Evolutionary conservation across 2,329 filamentous ascomycete genomes (phyloP), one percentile per base, ranked within the genome.

Genomic region (Trichophyton rubrum): DNA sequence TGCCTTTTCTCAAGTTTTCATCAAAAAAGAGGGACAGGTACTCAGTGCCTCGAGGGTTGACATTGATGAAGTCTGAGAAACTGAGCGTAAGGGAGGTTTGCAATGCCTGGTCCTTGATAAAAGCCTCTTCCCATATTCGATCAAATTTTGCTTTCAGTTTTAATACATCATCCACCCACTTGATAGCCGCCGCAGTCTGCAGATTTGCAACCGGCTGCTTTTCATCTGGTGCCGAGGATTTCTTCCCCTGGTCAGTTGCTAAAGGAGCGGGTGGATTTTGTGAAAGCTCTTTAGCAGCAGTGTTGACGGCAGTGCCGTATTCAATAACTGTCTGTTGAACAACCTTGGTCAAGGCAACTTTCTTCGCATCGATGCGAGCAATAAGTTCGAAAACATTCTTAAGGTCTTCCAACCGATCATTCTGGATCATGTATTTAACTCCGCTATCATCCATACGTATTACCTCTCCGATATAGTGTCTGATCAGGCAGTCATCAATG

Each of bases 21-120:
- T 99, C 93, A 62, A 99, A 95, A 74, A 95, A 99, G 0, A 99
- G 80, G 0, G 93, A 99, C 4, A 97, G 87, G 70, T 90, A 96
- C 70, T 99, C 93, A 1, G 92, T 89, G 67, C 88, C 87, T 64
- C 91, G 85, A 13, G 78, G 73, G 69, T 96, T 96, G n/a, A 85
- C 75, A 71, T 96, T 97, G 79, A 99, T 96, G 68, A 97, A 95
- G 15, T 95, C 87, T 0, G 88, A 82, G 67, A 96, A 96, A 69
- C 90, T 95, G 69, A 86, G 86, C 1, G 89, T 91, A 27, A 97
- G 79, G 0, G 89, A 85, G 1, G 87, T 88, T 68, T 96, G 88
- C 15, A 99, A 78, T 6, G 85, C 79, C 43, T 90, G 80, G 68
- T 97, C 91, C 49, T 82, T 79, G 22, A 80, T 72, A 70, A 97